Evolutionary conservation across 495 filamentous ascomycete genomes (phyloP), one percentile per base, ranked within the genome.

Genomic region (Penicillium crystallinum): DNA sequence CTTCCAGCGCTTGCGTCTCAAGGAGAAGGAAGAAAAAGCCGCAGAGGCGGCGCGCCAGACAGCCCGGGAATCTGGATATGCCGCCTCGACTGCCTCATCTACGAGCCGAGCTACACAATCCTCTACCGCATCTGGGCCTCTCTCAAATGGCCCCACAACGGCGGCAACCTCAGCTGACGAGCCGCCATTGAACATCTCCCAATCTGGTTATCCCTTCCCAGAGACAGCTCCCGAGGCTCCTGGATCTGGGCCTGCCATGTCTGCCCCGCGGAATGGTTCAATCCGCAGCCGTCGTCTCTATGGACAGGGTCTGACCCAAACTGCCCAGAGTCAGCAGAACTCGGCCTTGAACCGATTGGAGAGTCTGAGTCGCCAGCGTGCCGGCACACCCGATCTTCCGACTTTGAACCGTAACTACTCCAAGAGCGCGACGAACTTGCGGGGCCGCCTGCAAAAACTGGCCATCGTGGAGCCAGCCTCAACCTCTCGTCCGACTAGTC

Each of bases 131-230:
- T 96, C 91, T 1, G 83, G 77, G 2, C 69, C 67, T n/a, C 82
- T 82, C 18, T 81, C 80, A 5, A 76, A 84, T 46, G 81, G 81
- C 21, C 83, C 89, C 11, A 83, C 80, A 12, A 96, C 93, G 15
- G 91, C 90, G 34, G 93, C 91, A 5, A 97, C 92, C 4, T 98
- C 93, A 0, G 75, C 96, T 48, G 83, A 86, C n/a, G 96, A 91
- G 12, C 83, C 89, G 48, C 76, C 75, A 11, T 73, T 83, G 2
- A 68, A 70, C 19, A 77, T 55, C 74, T 75, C 66, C 61, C 79
- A 55, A 55, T 58, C 61, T 17, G 41, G 48, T 5, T 47, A 4
- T 43, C 63, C 36, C 51, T 60, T n/a, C 63, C 67, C 31, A 17
- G 59, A 52, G 53, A 50, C 23, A 33, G 47, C 34, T 5, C 21